Conservation (phyloP, 352 stramenopile genomes). For the Phytophthora melonis region DNA sequence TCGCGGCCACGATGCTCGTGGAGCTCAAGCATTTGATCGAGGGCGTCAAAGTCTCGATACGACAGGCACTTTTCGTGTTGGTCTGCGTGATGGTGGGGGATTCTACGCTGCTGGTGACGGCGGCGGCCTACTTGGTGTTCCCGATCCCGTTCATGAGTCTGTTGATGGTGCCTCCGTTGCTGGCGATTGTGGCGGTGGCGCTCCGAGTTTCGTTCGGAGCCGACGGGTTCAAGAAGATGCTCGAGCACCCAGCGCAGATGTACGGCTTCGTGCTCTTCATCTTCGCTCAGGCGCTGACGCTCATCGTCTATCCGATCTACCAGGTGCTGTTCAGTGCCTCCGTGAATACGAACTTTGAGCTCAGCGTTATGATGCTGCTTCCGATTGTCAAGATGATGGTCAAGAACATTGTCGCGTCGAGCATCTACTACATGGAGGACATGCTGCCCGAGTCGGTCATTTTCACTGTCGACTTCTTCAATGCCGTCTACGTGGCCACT, state of each 20-base stretch:
- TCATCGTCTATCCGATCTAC: conserved; percentile 21
- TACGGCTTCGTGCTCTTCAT: conserved; percentile 23
- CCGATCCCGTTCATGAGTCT: conserved; percentile 31
- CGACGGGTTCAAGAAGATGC: conserved; percentile 9
- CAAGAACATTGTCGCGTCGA: conserved; percentile 33
- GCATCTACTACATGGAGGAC: conserved; percentile 36
- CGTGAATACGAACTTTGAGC: conserved; percentile 12
- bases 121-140: conserved; percentile 19
- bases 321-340: conserved; percentile 20
- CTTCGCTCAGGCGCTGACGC: conserved; percentile 23
- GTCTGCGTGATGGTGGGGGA: conserved; percentile 13
- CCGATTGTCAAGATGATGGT: conserved; percentile 25
- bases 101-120: conserved; percentile 13
- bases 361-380: conserved; percentile 16
- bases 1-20: conserved; percentile 20
- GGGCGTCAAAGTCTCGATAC: conserved; percentile 14
- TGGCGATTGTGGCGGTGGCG: conserved; percentile 16
- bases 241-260: conserved; percentile 20
- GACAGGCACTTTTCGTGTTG: conserved; percentile 18
- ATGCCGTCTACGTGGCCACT: conserved; percentile 47
- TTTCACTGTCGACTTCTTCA: conserved; percentile 62
- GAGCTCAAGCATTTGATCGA: conserved; percentile 25
- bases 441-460: conserved; percentile 48
- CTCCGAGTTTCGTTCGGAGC: conserved; percentile 1
- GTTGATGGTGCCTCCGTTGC: conserved; percentile 24